A percentile compares a stretch with the other conserved stretches of the same genome.
Conservation (phyloP, 306 rosid genomes). For the Aeschynomene evenia region DNA sequence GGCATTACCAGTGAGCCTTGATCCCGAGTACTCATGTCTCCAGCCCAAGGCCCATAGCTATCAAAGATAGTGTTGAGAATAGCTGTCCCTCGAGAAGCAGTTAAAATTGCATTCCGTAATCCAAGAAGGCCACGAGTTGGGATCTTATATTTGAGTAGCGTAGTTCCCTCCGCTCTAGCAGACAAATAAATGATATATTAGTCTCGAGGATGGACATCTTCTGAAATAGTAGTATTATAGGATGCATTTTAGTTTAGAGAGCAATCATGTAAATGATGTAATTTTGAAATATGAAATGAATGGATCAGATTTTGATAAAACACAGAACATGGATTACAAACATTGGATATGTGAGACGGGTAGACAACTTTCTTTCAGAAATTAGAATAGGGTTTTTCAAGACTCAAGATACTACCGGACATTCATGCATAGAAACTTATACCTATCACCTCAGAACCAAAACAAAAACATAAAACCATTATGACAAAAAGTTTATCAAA, state of each 20-base stretch:
- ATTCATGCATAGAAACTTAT: not conserved
- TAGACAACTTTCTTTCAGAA: not conserved
- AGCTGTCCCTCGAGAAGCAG: constrained; percentile 98
- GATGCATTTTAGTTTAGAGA: not conserved
- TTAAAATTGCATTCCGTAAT: constrained; percentile 88
- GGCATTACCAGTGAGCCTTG: constrained; percentile 87
- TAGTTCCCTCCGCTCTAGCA: constrained; percentile 83
- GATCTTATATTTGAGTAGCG: constrained; percentile 81
- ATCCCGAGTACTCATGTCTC: constrained; percentile 91
- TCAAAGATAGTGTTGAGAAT: constrained; percentile 92
- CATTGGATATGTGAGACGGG: not conserved
- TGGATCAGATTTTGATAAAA: not conserved
- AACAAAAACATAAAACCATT: not conserved
- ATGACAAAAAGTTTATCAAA: too few species aligned
- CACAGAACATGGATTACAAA: constrained; percentile 5
- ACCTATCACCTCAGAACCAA: not conserved
- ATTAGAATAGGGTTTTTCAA: not conserved
- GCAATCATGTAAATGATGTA: too few species aligned
- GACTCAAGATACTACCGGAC: not conserved
- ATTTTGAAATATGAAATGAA: not conserved
- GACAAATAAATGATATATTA: constrained; percentile 15
- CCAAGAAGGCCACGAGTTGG: constrained; percentile 99
- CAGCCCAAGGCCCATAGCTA: constrained; percentile 91
- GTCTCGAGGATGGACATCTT: not conserved
- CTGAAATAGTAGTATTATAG: not conserved